Conservation (phyloP, 257 asterid species). For the Catharanthus roseus region DNA sequence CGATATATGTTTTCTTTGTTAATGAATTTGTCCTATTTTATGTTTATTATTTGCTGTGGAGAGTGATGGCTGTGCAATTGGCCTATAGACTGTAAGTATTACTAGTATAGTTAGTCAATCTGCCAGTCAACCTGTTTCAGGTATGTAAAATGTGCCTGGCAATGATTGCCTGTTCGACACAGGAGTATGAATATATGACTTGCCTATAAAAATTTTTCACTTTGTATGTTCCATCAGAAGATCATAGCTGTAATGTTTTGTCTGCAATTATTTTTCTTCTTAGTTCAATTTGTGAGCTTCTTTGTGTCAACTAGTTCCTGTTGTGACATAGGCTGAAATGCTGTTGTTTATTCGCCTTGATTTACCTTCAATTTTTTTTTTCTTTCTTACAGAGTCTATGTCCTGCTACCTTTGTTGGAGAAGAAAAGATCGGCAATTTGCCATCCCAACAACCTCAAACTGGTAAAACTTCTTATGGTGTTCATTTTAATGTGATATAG, state of each 20-base stretch:
- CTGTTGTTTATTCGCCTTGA: not conserved
- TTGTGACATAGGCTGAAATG: not conserved
- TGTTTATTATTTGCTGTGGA: not conserved
- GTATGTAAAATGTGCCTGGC: not conserved
- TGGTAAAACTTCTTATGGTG: constrained; percentile 29
- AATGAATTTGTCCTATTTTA: not conserved
- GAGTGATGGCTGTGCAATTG: not conserved
- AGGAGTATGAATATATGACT: not conserved
- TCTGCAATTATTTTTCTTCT: too few relatives aligned
- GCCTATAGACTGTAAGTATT: not conserved
- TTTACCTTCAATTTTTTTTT: constrained; percentile 2
- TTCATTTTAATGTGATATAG: not conserved
- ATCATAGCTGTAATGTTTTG: too few relatives aligned
- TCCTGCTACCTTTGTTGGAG: constrained; percentile 19
- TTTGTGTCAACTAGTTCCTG: not conserved
- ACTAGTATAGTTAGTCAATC: not conserved
- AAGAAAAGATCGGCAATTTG: constrained; percentile 19
- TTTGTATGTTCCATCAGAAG: not conserved
- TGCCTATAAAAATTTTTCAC: not conserved
- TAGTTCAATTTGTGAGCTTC: not conserved
- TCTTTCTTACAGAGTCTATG: constrained; percentile 12
- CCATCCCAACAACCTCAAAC: constrained; percentile 19
- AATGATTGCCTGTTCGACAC: not conserved
- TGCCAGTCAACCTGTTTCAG: not conserved
- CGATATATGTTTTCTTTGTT: not conserved